Percentiles rank a stretch among this genome's conserved stretches.
phyloP scores from a whole-genome alignment of 23 red algal species.

The Agarophyton chilense region DNA sequence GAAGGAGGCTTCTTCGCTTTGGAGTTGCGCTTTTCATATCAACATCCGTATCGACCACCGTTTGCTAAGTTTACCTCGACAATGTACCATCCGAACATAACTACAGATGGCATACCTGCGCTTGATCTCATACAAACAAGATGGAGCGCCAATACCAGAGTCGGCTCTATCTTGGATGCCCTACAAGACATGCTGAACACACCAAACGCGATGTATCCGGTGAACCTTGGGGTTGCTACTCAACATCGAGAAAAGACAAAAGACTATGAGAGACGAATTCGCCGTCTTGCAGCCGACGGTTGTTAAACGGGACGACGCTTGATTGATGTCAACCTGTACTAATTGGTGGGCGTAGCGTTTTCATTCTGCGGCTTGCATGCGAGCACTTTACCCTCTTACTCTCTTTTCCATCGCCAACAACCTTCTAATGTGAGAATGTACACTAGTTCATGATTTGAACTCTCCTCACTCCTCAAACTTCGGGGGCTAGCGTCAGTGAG shows the following conservation, averaged over 20 bases:
- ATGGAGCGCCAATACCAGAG: slow-evolving; percentile 59
- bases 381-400: neutral
- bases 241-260: slow-evolving; percentile 41
- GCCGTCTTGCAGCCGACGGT: slow-evolving; percentile 70
- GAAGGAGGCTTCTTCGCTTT: slow-evolving; percentile 75
- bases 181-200: slow-evolving; percentile 60
- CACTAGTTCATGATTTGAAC: neutral
- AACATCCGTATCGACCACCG: slow-evolving; percentile 71
- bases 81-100: slow-evolving; percentile 80
- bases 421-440: neutral
- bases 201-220: slow-evolving; percentile 54
- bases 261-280: slow-evolving; percentile 62
- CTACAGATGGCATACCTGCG: slow-evolving; percentile 76
- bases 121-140: slow-evolving; percentile 73
- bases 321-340: neutral
- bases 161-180: slow-evolving; percentile 50
- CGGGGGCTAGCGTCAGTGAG: neutral
- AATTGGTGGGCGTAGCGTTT: neutral
- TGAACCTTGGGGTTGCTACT: slow-evolving; percentile 44
- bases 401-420: neutral
- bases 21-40: slow-evolving; percentile 60
- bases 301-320: neutral
- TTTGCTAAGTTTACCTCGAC: slow-evolving; percentile 59
- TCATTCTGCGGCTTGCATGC: neutral
- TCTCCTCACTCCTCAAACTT: neutral